Evolutionary conservation across 257 asterid species (phyloP).

Genomic region (Cynanchum wilfordii): DNA sequence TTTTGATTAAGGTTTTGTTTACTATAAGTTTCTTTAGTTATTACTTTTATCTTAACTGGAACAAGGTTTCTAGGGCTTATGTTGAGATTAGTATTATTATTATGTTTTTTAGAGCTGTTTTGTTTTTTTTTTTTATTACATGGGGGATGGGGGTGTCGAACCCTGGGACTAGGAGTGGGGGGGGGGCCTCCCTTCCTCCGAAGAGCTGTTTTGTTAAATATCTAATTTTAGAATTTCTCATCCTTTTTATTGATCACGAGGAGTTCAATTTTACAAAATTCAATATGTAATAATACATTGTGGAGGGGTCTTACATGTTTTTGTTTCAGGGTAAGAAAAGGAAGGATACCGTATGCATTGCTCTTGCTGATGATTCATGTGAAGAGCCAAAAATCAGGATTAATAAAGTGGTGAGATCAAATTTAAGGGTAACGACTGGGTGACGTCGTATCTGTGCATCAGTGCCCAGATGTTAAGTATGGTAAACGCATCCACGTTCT

Average conservation of each 20-base stretch:
- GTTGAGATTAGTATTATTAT: not conserved
- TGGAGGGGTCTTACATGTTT: not conserved
- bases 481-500: slow-evolving; percentile 84
- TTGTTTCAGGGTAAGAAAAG: slow-evolving; percentile 74
- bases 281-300: not conserved
- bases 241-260: too few relatives aligned
- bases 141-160: too few relatives aligned
- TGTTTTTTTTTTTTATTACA: too few relatives aligned
- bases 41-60: too few relatives aligned
- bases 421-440: slow-evolving; percentile 72
- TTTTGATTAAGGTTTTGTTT: slow-evolving; percentile 54
- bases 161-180: too few relatives aligned
- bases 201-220: too few relatives aligned
- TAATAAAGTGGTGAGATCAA: slow-evolving; percentile 69
- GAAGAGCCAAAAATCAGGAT: slow-evolving; percentile 79
- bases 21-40: not conserved
- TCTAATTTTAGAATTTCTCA: too few relatives aligned
- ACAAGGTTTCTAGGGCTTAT: slow-evolving; percentile 2
- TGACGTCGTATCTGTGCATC: slow-evolving; percentile 82
- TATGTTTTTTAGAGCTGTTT: not conserved
- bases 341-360: slow-evolving; percentile 75
- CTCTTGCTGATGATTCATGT: slow-evolving; percentile 73
- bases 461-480: slow-evolving; percentile 87
- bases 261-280: not conserved
- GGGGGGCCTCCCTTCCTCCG: too few relatives aligned